Percentiles rank a stretch among this genome's conserved stretches.
Conservation (phyloP, 768 basidiomycete species). For the Tubosaeta brunneosetosa region DNA sequence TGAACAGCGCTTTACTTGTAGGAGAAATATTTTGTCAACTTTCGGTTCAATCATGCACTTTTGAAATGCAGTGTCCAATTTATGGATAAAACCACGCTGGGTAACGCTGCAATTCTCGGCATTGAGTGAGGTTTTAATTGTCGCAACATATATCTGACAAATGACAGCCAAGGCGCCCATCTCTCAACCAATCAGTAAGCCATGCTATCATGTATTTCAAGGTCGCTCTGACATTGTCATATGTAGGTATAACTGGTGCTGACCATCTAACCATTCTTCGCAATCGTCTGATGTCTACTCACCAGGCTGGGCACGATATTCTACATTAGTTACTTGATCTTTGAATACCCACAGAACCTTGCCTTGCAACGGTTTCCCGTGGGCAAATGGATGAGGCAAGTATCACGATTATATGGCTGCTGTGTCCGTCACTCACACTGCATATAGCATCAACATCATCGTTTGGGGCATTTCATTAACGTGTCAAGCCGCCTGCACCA, state of each 20-base stretch:
- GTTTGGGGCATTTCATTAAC: conserved; percentile 60
- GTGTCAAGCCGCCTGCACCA: conserved; percentile 65
- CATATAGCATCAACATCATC: conserved; percentile 55
- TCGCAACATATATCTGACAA: not conserved
- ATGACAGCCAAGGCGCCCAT: conserved; percentile 50
- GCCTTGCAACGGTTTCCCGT: conserved; percentile 70
- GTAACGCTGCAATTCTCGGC: conserved; percentile 63
- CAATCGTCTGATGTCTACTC: not conserved
- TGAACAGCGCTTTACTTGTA: conserved; percentile 53
- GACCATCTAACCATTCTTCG: not conserved
- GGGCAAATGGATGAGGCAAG: conserved; percentile 76
- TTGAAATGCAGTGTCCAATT: conserved; percentile 57
- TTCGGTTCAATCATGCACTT: not conserved
- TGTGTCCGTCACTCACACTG: not conserved
- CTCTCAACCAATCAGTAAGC: conserved; percentile 61
- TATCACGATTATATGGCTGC: not conserved
- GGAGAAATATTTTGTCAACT: not conserved
- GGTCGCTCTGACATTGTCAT: not conserved
- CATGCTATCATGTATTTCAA: not conserved
- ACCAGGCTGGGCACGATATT: conserved; percentile 71
- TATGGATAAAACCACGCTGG: conserved; percentile 74
- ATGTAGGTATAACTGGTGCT: conserved; percentile 61
- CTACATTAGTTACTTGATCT: conserved; percentile 64
- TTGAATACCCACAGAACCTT: conserved; percentile 73
- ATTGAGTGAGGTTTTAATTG: conserved; percentile 44